Evolutionary conservation across 345 rosid species (phyloP).

Genomic region (Cardiospermum halicacabum): DNA sequence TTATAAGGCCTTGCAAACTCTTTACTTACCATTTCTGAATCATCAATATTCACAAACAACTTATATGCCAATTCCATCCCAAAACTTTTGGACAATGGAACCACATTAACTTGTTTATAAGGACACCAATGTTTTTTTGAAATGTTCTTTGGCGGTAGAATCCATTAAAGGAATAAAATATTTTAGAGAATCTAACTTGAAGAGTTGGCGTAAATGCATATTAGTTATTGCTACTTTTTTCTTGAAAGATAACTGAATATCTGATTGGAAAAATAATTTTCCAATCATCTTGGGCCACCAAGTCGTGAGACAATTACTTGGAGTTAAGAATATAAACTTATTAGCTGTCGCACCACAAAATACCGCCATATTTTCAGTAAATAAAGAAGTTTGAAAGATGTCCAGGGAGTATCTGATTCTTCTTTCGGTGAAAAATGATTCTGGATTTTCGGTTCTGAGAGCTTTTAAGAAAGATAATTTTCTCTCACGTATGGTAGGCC

Average conservation of each 20-base stretch:
- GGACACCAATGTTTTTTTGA: background rate
- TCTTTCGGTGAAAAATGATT: slow-evolving; percentile 3
- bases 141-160: background rate
- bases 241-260: background rate
- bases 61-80: too few relatives aligned
- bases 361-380: slow-evolving; percentile 1
- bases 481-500: slow-evolving; percentile 16
- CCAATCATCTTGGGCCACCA: slow-evolving; percentile 9
- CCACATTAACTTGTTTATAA: too few relatives aligned
- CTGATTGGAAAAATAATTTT: background rate
- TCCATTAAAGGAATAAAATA: background rate
- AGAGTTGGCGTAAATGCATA: background rate
- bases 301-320: slow-evolving; percentile 1
- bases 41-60: too few relatives aligned
- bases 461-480: background rate
- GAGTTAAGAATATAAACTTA: slow-evolving; percentile 13
- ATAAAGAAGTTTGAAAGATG: background rate
- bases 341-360: slow-evolving; percentile 13
- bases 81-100: too few relatives aligned
- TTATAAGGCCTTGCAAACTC: too few relatives aligned
- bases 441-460: background rate
- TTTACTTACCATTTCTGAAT: too few relatives aligned
- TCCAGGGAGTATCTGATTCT: background rate
- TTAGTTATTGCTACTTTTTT: background rate
- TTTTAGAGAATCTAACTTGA: slow-evolving; percentile 8